phyloP scores from a whole-genome alignment of 441 rosid species.

The Syzygium syzygioides region DNA sequence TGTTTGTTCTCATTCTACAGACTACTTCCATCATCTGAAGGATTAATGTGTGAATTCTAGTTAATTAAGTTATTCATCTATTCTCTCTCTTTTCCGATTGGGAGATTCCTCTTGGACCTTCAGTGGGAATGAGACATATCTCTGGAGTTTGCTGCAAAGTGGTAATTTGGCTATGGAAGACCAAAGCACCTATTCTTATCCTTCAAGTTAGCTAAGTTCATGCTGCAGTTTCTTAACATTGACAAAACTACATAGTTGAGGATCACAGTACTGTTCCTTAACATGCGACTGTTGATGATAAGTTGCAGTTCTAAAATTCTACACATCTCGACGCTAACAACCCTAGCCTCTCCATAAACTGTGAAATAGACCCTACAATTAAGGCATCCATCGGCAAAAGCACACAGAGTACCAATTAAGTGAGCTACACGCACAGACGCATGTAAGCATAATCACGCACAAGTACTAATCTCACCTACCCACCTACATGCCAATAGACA shows the following conservation, averaged over 20 bases:
- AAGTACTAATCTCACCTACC: neutral
- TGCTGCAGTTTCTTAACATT: neutral
- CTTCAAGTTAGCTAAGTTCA: neutral
- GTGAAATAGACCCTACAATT: neutral
- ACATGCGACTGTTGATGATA: neutral
- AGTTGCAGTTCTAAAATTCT: neutral
- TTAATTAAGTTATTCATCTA: neutral
- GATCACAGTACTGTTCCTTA: neutral
- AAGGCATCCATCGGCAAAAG: neutral
- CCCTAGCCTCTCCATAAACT: neutral
- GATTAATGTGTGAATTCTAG: neutral
- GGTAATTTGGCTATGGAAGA: neutral
- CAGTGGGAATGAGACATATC: neutral
- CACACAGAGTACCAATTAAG: neutral
- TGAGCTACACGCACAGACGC: neutral
- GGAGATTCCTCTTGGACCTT: neutral
- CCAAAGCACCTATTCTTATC: neutral
- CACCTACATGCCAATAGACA: neutral
- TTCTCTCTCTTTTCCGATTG: neutral
- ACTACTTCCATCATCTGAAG: neutral
- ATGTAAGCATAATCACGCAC: neutral
- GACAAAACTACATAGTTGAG: neutral
- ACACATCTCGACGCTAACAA: neutral
- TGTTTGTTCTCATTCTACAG: neutral
- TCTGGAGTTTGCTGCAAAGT: neutral